Base-by-base conservation (phyloP, 441 rosid genomes). In the Pelargonium fulgidum region DNA sequence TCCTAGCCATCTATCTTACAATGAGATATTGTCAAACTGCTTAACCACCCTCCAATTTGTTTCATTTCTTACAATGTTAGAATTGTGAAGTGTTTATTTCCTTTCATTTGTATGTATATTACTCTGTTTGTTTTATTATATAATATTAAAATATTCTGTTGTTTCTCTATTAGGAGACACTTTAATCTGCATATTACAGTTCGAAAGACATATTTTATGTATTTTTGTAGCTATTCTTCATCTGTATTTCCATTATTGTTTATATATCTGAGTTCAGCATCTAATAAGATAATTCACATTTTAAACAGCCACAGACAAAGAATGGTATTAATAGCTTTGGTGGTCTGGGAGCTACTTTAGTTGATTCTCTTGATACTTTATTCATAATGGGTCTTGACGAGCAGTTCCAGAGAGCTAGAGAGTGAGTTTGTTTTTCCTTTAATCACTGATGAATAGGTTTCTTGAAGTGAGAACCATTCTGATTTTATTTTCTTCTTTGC, bases 331-430 rank as follows among this genome's bases (percentile, higher is more conserved):
- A 52, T 52, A 52, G 59, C 19, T 52, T 52, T 3, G 59, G 59
- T 13, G 59, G 59, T 52, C 59, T 52, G 14, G 59, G 59, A 52
- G 59, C 59, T 17, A 52, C 59, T 52, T 14, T 52, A 52, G 59
- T 52, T 16, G 59, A 52, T 52, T n/a, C 59, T 52, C 59, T 52
- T 52, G 59, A 52, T 52, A 52, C 59, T 52, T 16, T 52, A 14
- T 52, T 52, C 59, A 52, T 52, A 52, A 52, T 52, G 59, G 59
- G 59, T 52, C 59, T 52, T 16, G 59, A 52, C 16, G 59, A 52
- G 59, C 59, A 52, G 59, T 52, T 52, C 59, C 59, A 52, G 16
- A 52, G 59, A 52, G 59, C 59, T 14, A 52, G 59, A 52, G 59
- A 52, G 59, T 52, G 59, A 52, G 59, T 52, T 52, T 52, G 59